Evolutionary conservation across 1,139 yeast species (phyloP).

Genomic region (Oligophagozyma castellii): DNA sequence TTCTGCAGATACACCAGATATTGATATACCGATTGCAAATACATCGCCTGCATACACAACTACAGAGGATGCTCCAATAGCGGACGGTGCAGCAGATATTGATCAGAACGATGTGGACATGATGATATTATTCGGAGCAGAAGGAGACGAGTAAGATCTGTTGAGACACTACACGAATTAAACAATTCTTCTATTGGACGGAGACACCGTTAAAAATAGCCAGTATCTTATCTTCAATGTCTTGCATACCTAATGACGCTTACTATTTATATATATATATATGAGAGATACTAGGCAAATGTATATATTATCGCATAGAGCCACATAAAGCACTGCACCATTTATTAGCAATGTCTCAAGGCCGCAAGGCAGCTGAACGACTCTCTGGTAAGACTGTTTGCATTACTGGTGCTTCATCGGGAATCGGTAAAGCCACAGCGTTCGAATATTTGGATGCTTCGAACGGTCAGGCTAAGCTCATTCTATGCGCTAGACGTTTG

Average conservation of each 20-base stretch:
- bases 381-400: slow-evolving; percentile 31
- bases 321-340: no score
- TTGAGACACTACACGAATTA: no score
- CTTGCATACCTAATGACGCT: neutral
- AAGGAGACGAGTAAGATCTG: slow-evolving; percentile 19
- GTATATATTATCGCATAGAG: no score
- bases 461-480: slow-evolving; percentile 48
- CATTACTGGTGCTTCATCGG: slow-evolving; percentile 35
- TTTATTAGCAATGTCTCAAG: slow-evolving; percentile 30
- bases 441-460: slow-evolving; percentile 56
- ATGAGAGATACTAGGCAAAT: no score
- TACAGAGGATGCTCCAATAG: slow-evolving; percentile 1
- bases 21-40: neutral
- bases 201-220: no score
- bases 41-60: no score
- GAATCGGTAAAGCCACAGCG: slow-evolving; percentile 70
- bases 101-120: slow-evolving; percentile 26
- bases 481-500: slow-evolving; percentile 57
- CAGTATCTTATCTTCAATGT: no score
- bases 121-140: slow-evolving; percentile 27
- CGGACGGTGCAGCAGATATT: slow-evolving; percentile 9
- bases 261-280: neutral
- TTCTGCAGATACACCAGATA: neutral
- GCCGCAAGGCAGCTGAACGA: slow-evolving; percentile 28
- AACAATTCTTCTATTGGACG: no score